Evolutionary conservation across 2,329 filamentous ascomycete species (phyloP).

Genomic region (Oidium heveae): DNA sequence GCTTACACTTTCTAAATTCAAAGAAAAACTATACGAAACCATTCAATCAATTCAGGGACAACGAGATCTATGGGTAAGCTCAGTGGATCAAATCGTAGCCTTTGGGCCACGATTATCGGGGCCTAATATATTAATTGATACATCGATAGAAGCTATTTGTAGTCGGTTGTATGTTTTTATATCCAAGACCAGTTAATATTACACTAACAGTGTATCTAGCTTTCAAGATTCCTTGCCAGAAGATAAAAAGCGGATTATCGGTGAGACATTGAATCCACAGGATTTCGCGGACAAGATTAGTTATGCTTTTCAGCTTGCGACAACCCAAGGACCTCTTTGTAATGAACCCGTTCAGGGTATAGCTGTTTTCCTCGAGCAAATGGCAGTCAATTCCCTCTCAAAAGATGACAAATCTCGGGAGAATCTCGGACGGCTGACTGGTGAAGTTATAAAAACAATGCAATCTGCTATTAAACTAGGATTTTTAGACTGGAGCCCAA

Average conservation of each 20-base stretch:
- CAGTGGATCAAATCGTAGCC: constrained; percentile 59
- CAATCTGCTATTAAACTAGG: constrained; percentile 62
- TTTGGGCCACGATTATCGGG: constrained; percentile 73
- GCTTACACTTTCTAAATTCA: constrained; percentile 53
- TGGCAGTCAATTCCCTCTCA: constrained; percentile 31
- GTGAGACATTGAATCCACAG: constrained; percentile 28
- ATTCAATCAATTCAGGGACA: constrained; percentile 51
- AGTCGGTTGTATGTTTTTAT: constrained; percentile 34
- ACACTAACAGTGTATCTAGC: constrained; percentile 3
- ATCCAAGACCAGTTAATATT: background rate
- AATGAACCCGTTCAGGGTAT: constrained; percentile 83
- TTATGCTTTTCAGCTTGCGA: constrained; percentile 86
- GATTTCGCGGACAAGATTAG: constrained; percentile 75
- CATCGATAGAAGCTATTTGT: constrained; percentile 45
- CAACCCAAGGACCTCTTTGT: constrained; percentile 70
- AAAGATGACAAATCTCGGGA: constrained; percentile 31
- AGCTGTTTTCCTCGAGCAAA: constrained; percentile 68
- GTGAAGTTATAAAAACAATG: constrained; percentile 76
- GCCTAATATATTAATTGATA: constrained; percentile 73
- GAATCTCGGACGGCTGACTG: constrained; percentile 56
- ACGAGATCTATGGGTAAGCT: constrained; percentile 50
- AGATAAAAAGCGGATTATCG: constrained; percentile 15
- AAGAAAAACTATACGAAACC: constrained; percentile 37
- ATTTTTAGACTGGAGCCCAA: constrained; percentile 86
- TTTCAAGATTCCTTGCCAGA: constrained; percentile 9